These are phyloP conservation scores for Phytophthora foliorum DNA, from an alignment of 352 stramenopile species.

Conservation along the genomic window DNA sequence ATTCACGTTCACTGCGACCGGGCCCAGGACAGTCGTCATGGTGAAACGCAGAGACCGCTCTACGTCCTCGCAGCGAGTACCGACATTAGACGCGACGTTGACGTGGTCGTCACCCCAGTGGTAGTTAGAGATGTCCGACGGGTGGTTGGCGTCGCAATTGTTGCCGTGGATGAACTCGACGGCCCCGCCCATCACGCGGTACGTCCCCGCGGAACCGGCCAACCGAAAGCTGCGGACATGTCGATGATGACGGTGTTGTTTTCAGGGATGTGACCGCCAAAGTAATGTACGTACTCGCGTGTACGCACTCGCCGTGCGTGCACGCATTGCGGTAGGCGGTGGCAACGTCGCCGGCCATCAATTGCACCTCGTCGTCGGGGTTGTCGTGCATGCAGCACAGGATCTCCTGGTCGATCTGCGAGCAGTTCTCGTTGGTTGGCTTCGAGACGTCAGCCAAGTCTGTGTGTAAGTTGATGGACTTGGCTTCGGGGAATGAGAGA, in stretches of 20 bases:
- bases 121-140: no score
- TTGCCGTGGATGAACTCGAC: conserved; percentile 15
- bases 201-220: conserved; percentile 11
- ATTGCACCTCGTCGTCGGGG: neutral
- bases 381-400: neutral
- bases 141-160: no score
- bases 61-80: no score
- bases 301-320: conserved; percentile 9
- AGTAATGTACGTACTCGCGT: no score
- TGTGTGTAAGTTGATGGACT: neutral
- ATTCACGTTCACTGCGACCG: no score
- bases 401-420: neutral
- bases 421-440: no score
- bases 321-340: conserved; percentile 18
- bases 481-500: no score
- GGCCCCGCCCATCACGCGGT: conserved; percentile 13
- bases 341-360: conserved; percentile 14
- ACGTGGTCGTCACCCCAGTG: no score
- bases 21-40: no score
- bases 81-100: no score
- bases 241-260: conserved; percentile 27
- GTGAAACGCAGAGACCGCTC: no score
- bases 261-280: conserved; percentile 3
- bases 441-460: no score
- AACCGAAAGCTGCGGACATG: conserved; percentile 18